Evolutionary conservation across 345 rosid genomes (phyloP).

Genomic region (Bruguiera sexangula): DNA sequence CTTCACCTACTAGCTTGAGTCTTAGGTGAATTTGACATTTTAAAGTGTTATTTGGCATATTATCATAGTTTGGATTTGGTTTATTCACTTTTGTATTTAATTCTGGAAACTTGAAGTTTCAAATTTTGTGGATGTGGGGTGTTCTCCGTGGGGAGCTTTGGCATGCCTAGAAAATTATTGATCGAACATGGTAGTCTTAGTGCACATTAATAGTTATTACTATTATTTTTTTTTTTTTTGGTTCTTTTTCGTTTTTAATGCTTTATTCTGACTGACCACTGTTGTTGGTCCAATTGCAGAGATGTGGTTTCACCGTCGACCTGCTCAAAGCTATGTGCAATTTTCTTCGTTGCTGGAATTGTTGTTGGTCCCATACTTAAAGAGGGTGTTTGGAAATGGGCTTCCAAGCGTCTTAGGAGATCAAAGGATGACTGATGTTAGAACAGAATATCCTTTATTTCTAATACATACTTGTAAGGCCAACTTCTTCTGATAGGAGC

Average conservation of each 20-base stretch:
- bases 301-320: slow-evolving; percentile 54
- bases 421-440: slow-evolving; percentile 53
- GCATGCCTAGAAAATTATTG: neutral
- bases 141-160: no score
- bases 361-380: slow-evolving; percentile 63
- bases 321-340: slow-evolving; percentile 71
- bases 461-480: neutral
- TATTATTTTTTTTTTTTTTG: no score
- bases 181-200: neutral
- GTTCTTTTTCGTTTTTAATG: neutral
- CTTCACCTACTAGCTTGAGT: no score
- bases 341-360: slow-evolving; percentile 75
- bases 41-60: no score
- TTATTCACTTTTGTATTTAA: neutral
- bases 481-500: neutral
- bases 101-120: neutral
- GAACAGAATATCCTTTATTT: neutral
- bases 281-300: slow-evolving; percentile 27
- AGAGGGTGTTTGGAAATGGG: slow-evolving; percentile 67
- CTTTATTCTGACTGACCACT: neutral
- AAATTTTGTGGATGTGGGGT: neutral
- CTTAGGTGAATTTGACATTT: no score
- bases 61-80: no score
- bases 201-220: neutral
- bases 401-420: slow-evolving; percentile 53